Evolutionary conservation across 1,284 basidiomycete species (phyloP), one percentile per base, ranked within the genome.

Genomic region (Laetiporus sulphureus): DNA sequence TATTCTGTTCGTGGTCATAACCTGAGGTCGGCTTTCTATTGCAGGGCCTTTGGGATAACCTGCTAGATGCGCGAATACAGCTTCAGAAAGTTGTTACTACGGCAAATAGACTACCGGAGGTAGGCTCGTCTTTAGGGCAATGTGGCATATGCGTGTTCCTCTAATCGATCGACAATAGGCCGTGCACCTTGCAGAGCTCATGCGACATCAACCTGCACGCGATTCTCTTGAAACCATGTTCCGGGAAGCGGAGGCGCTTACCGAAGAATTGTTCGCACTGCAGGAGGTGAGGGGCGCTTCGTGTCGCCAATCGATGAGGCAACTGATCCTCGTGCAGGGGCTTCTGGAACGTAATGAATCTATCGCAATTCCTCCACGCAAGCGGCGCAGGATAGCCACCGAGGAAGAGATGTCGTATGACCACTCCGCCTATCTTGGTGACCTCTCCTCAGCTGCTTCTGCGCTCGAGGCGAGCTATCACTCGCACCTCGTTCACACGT

Each of bases 1-100:
- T 25, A 13, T 27, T 18, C 32, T 20, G 3, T 34, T 25, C 33
- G 11, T 30, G 12, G 15, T 19, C 20, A 39, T 41, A 19, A 34
- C 44, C 18, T 32, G 13, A 36, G 44, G 24, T 48, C 42, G 36
- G n/a, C 13, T 13, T 45, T 45, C 34, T 44, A 23, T 3, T 40
- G 42, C 50, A 95, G 91, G 69, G 72, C 4, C 65, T 92, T 23
- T 95, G 90, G 81, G 90, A 95, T 59, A 72, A 73, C 5, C 68
- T 96, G 25, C 72, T 96, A 27, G 90, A 94, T 56, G 77, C 87
- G 15, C 79, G 93, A 27, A 97, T 97, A 59, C 82, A 83, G 22
- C 64, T 95, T 40, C 93, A 96, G 65, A 96, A 92, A 66, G 76
- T 81, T 18, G 68, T 82, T 34, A 58, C 67, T 1, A 69, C 80